phyloP scores from a whole-genome alignment of 1,284 basidiomycete species.

The Paramarasmius palmivorus region DNA sequence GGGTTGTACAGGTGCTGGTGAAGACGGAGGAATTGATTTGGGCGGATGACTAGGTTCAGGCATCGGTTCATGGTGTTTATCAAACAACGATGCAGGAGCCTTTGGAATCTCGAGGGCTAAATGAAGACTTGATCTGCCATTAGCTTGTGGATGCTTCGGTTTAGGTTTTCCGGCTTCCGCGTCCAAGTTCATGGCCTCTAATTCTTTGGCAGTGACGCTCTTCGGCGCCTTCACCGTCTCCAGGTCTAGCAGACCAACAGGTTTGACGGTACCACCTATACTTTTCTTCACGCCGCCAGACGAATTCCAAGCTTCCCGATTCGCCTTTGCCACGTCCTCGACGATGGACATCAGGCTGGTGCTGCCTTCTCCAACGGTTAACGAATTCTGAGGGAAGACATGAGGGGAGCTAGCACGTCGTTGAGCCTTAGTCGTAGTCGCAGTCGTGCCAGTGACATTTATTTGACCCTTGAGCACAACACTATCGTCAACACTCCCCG shows the following conservation, averaged over 20 bases:
- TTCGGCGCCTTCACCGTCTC: conserved; percentile 31
- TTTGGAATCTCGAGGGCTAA: conserved; percentile 27
- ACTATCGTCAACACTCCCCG: background rate
- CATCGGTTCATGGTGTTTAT: background rate
- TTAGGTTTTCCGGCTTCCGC: background rate
- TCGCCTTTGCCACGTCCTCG: conserved; percentile 53
- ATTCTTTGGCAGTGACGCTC: conserved; percentile 26
- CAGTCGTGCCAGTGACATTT: background rate
- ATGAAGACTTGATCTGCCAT: background rate
- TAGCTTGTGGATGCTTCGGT: background rate
- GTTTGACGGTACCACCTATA: conserved; percentile 10
- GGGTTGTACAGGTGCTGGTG: background rate
- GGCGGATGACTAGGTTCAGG: too few relatives aligned
- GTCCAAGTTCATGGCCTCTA: conserved; percentile 20
- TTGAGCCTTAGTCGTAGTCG: conserved; percentile 8
- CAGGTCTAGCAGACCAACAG: conserved; percentile 11
- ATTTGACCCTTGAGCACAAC: background rate
- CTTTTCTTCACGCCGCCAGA: conserved; percentile 17
- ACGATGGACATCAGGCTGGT: conserved; percentile 68
- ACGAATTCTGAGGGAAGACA: background rate
- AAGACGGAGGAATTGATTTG: too few relatives aligned
- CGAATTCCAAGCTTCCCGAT: conserved; percentile 31
- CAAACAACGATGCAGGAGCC: conserved; percentile 40
- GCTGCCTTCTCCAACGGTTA: conserved; percentile 13
- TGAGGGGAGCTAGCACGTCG: conserved; percentile 11